These are phyloP conservation scores for Cordyceps militaris DNA, from an alignment of 2,329 filamentous ascomycete species.

Conservation along the genomic window DNA sequence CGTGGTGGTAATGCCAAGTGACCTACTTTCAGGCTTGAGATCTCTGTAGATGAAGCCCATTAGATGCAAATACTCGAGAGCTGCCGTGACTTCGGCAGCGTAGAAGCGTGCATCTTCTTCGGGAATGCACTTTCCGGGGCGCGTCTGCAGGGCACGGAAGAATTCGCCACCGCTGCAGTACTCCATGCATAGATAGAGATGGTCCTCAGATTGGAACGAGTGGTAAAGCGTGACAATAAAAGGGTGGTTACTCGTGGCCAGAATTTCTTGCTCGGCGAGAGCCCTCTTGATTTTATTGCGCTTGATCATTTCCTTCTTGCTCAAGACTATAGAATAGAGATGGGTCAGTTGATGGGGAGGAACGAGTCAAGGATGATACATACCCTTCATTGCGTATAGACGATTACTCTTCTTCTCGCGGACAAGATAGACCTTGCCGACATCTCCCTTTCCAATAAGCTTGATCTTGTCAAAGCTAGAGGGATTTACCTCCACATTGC, in stretches of 20 bases:
- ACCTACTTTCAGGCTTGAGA: conserved; percentile 92
- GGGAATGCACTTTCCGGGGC: conserved; percentile 93
- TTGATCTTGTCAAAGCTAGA: conserved; percentile 99
- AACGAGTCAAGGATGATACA: conserved; percentile 20
- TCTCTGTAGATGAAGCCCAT: conserved; percentile 99
- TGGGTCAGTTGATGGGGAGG: background rate
- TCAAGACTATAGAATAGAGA: conserved; percentile 58
- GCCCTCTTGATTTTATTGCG: conserved; percentile 99
- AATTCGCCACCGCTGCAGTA: conserved; percentile 99
- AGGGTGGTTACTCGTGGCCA: conserved; percentile 96
- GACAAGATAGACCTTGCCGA: conserved; percentile 96
- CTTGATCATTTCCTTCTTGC: conserved; percentile 99
- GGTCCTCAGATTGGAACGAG: conserved; percentile 97
- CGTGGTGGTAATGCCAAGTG: background rate
- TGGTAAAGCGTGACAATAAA: conserved; percentile 99
- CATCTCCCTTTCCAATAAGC: conserved; percentile 96
- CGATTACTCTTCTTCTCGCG: conserved; percentile 95
- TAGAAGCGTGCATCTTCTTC: conserved; percentile 98
- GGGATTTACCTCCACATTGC: conserved; percentile 92
- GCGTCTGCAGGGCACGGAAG: conserved; percentile 91
- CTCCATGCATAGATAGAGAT: conserved; percentile 99
- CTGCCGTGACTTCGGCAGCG: conserved; percentile 93
- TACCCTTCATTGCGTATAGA: conserved; percentile 98
- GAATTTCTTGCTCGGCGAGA: conserved; percentile 92
- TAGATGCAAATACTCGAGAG: conserved; percentile 90